Evolutionary conservation across 2,329 filamentous ascomycete species (phyloP).

Genomic region (Thelonectria discophora): DNA sequence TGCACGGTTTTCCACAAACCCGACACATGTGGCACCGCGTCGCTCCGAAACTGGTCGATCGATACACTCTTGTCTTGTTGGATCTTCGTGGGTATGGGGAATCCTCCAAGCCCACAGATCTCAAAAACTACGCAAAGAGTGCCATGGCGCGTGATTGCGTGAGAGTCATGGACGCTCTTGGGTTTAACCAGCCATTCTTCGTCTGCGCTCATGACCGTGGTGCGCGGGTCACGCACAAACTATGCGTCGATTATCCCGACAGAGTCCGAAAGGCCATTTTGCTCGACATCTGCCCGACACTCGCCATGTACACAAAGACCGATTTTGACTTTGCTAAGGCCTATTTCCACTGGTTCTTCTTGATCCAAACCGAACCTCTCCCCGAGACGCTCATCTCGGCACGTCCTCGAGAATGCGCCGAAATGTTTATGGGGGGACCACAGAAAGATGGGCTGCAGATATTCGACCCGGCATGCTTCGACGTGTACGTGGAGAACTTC

Average conservation of each 20-base stretch:
- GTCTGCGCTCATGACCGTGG: constrained; percentile 67
- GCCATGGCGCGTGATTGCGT: constrained; percentile 59
- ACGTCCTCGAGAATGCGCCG: constrained; percentile 51
- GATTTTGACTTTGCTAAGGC: constrained; percentile 54
- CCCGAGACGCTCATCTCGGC: constrained; percentile 58
- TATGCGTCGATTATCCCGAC: constrained; percentile 57
- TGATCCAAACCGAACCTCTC: constrained; percentile 61
- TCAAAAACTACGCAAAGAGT: constrained; percentile 56
- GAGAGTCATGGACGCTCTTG: constrained; percentile 55
- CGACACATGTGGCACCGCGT: constrained; percentile 62
- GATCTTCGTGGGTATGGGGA: constrained; percentile 63
- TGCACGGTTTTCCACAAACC: constrained; percentile 64
- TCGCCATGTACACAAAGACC: constrained; percentile 60
- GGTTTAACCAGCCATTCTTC: constrained; percentile 50
- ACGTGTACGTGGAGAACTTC: constrained; percentile 54
- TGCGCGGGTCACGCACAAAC: constrained; percentile 62
- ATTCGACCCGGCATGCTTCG: constrained; percentile 48
- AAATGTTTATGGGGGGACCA: constrained; percentile 53
- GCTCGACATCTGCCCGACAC: constrained; percentile 64
- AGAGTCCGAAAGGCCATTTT: constrained; percentile 55
- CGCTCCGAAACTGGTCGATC: constrained; percentile 48
- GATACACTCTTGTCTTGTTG: constrained; percentile 55
- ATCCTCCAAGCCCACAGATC: constrained; percentile 55
- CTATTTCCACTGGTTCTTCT: constrained; percentile 69
- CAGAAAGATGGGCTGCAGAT: constrained; percentile 47